Conservation (phyloP, 192 early-diverging fungal genomes). For the Borealophlyctis nickersoniae region DNA sequence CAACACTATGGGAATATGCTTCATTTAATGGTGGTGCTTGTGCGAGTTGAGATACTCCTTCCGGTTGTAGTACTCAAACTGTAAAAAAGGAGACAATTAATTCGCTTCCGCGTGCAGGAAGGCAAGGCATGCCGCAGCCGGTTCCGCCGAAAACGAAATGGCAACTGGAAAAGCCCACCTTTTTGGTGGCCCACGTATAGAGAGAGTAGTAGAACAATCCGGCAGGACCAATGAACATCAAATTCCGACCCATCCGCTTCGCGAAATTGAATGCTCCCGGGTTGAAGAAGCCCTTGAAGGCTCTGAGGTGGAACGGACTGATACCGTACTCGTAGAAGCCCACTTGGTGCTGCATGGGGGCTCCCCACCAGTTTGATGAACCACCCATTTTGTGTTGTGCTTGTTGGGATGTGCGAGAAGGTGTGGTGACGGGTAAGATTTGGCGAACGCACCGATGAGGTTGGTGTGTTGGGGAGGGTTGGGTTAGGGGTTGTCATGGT, state of each 20-base stretch:
- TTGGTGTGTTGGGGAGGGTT: not conserved
- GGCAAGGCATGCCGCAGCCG: not conserved
- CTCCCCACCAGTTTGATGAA: conserved; percentile 32
- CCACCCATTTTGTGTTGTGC: not conserved
- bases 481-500: too few species aligned
- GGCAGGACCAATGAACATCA: conserved; percentile 45
- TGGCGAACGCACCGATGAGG: not conserved
- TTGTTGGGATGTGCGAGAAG: not conserved
- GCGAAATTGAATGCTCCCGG: conserved; percentile 36
- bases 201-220: conserved; percentile 39
- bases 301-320: conserved; percentile 47
- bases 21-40: conserved; percentile 20
- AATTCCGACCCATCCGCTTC: conserved; percentile 28
- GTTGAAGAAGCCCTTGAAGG: conserved; percentile 49
- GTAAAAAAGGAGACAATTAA: not conserved
- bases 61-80: conserved; percentile 45
- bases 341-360: conserved; percentile 24
- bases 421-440: not conserved
- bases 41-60: conserved; percentile 35
- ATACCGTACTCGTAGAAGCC: conserved; percentile 50
- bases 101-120: not conserved
- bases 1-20: too few species aligned
- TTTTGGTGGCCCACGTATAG: conserved; percentile 37
- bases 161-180: conserved; percentile 19
- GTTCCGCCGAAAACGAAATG: not conserved